phyloP scores from a whole-genome alignment of 352 stramenopile species.

The Phytophthora megakarya region DNA sequence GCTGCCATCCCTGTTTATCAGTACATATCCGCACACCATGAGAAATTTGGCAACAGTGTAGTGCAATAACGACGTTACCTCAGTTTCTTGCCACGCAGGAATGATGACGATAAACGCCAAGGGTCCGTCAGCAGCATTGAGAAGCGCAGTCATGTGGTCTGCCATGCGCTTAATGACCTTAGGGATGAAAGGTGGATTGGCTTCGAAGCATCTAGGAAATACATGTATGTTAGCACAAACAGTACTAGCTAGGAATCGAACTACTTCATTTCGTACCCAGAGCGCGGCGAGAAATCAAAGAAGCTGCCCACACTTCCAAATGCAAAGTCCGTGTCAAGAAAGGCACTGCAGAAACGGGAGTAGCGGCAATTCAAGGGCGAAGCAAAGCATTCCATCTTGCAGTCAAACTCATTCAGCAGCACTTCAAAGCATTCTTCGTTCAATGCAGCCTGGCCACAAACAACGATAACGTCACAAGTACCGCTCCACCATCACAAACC shows the following conservation, averaged over 20 bases:
- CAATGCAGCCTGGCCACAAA: conserved; percentile 60
- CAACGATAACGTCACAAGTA: conserved; percentile 2
- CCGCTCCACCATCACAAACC: not conserved
- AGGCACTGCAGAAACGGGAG: conserved; percentile 90
- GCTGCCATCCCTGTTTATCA: conserved; percentile 66
- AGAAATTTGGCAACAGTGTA: not conserved
- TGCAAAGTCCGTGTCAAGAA: conserved; percentile 82
- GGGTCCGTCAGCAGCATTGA: conserved; percentile 62
- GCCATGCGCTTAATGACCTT: conserved; percentile 92
- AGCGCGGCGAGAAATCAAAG: conserved; percentile 91
- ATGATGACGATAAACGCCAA: conserved; percentile 94
- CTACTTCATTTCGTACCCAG: conserved; percentile 44
- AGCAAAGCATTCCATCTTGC: conserved; percentile 94
- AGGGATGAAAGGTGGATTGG: conserved; percentile 95
- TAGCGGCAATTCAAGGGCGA: conserved; percentile 95
- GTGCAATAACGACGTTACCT: conserved; percentile 32
- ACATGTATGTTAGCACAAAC: not conserved
- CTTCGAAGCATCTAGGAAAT: conserved; percentile 82
- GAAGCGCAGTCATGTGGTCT: conserved; percentile 83
- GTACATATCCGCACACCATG: not conserved
- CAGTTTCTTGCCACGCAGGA: conserved; percentile 85
- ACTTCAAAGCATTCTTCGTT: conserved; percentile 93
- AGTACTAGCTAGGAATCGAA: not conserved
- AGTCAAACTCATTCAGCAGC: conserved; percentile 90
- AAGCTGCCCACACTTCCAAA: conserved; percentile 95